Base-by-base conservation (phyloP, 2,329 filamentous ascomycete species). In the Biscogniauxia marginata region DNA sequence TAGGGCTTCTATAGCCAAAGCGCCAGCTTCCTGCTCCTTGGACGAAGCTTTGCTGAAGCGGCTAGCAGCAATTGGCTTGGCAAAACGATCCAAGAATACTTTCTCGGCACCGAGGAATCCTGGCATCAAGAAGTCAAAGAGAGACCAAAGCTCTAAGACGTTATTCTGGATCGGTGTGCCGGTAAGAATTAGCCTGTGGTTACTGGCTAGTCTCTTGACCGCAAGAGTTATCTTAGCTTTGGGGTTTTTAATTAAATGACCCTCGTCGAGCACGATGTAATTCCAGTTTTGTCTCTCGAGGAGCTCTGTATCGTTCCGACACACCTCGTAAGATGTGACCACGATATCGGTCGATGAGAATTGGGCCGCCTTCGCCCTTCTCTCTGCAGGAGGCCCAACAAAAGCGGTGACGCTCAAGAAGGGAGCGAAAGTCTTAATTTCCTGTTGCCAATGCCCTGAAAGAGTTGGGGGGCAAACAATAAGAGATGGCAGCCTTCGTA, bases 81-180 rank as follows among this genome's bases (percentile, higher is more conserved):
- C 92, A 65, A 97, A 97, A 3, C 93, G 87, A 72, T 97, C 93
- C 63, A 96, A 80, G 76, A 97, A 97, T n/a, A 97, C 91, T 76
- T 96, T 96, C 60, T 86, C 92, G 0, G 93, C 91, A 25, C 95
- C 95, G 7, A 99, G 80, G 78, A 99, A 99, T 2, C 95, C 96
- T 3, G 96, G 95, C 95, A 99, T 99, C 58, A 99, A 80, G 77
- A 99, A 99, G 75, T 99, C 95, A 70, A 99, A 99, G 4, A 99
- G 81, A 0, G 93, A 98, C 93, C 95, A 99, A 0, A 99, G 78
- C 71, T 99, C 96, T 0, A 89, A 88, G 22, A 99, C 76, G 61
- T 97, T 98, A 72, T 99, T 99, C 72, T 99, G 96, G 80, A 99
- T 96, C 0, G 95, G 95, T 1, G 95, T 99, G 44, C 95, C 95